Conservation (phyloP, 768 basidiomycete genomes). For the Sarcodon aspratus region DNA sequence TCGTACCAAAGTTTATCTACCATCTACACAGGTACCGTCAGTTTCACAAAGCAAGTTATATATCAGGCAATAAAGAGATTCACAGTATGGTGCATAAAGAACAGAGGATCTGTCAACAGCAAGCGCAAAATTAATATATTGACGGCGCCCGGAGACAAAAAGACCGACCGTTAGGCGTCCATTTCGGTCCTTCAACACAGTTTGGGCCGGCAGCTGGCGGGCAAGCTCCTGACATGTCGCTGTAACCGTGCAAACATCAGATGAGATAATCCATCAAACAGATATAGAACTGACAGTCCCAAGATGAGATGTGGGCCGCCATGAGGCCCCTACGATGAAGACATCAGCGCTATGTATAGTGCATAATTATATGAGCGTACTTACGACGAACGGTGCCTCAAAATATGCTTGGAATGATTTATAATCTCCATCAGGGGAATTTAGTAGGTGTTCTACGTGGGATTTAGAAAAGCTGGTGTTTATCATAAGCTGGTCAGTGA, state of each 20-base stretch:
- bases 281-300: constrained; percentile 12
- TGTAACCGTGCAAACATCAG: too few relatives aligned
- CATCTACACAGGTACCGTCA: constrained; percentile 13
- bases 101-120: constrained; percentile 17
- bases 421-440: constrained; percentile 18
- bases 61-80: constrained; percentile 1
- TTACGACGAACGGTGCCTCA: constrained; percentile 16
- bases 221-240: constrained; percentile 19
- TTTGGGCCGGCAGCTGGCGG: constrained; percentile 4
- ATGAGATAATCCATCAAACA: too few relatives aligned
- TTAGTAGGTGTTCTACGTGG: constrained; percentile 14
- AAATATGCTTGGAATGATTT: constrained; percentile 19
- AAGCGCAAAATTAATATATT: not conserved
- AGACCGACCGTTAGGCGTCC: not conserved
- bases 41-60: too few relatives aligned
- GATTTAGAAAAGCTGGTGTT: constrained; percentile 16
- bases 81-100: constrained; percentile 25
- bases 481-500: constrained; percentile 11
- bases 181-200: not conserved
- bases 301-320: constrained; percentile 19
- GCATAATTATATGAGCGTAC: not conserved
- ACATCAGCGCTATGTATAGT: not conserved
- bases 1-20: constrained; percentile 27
- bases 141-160: not conserved
- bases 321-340: constrained; percentile 19